A percentile compares a stretch with the other conserved stretches of the same genome.
Conservation (phyloP, 257 asterid genomes). For the Petrea volubilis region DNA sequence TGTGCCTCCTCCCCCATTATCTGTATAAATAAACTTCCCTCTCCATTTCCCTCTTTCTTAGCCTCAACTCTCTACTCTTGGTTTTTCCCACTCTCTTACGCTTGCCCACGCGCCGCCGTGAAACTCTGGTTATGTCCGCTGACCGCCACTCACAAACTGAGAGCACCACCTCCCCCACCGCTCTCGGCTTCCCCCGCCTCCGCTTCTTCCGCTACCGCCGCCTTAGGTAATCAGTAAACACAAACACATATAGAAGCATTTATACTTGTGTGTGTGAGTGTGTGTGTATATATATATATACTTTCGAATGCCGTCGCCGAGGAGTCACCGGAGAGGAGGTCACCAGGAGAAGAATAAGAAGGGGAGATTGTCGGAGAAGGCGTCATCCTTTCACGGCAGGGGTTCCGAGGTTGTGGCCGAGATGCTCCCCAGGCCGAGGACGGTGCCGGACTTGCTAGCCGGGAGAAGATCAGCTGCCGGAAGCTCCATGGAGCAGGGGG, state of each 20-base stretch:
- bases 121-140: constrained; percentile 36
- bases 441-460: constrained; percentile 64
- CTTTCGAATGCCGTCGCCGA: constrained; percentile 66
- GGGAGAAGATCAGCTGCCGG: constrained; percentile 15
- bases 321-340: constrained; percentile 47
- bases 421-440: constrained; percentile 60
- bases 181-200: constrained; percentile 47
- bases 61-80: background rate
- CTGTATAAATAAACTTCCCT: constrained; percentile 10
- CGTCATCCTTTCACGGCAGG: constrained; percentile 56
- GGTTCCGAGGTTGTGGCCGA: constrained; percentile 27
- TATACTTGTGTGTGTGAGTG: too few species aligned
- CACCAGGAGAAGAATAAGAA: constrained; percentile 59
- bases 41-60: background rate
- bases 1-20: background rate
- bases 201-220: constrained; percentile 53
- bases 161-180: constrained; percentile 33
- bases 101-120: background rate
- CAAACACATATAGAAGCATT: background rate
- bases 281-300: background rate
- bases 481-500: constrained; percentile 20
- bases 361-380: constrained; percentile 56
- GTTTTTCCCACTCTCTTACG: background rate
- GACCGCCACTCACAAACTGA: constrained; percentile 42
- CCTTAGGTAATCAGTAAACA: constrained; percentile 23